phyloP scores from a whole-genome alignment of 1,139 yeast species.

The Diutina scorzettiae region DNA sequence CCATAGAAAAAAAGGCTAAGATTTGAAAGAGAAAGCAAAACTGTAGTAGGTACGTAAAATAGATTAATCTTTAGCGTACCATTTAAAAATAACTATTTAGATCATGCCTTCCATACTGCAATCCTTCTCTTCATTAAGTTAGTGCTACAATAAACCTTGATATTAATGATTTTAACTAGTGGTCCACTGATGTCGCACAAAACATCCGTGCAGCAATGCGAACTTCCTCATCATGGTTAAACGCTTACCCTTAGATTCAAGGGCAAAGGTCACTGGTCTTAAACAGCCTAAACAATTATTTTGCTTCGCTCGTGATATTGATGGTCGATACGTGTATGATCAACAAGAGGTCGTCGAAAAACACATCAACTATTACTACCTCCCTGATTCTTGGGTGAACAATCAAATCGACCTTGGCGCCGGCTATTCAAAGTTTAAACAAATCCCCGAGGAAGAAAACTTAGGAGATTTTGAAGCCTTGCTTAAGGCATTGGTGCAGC shows the following conservation, averaged over 20 bases:
- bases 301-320: conserved; percentile 43
- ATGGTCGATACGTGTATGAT: conserved; percentile 30
- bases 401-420: conserved; percentile 42
- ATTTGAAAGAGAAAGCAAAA: no score
- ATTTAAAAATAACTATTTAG: no score
- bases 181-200: no score
- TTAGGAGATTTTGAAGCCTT: conserved; percentile 47
- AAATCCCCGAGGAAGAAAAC: conserved; percentile 41
- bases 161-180: no score
- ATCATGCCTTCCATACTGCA: no score
- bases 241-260: conserved; percentile 28
- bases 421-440: conserved; percentile 50
- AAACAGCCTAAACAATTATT: conserved; percentile 68
- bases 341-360: conserved; percentile 34
- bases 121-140: no score
- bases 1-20: no score
- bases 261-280: conserved; percentile 42
- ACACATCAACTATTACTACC: conserved; percentile 51
- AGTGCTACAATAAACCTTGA: no score
- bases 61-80: no score
- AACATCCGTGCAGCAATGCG: no score
- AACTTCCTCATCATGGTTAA: conserved; percentile 3
- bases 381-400: conserved; percentile 57
- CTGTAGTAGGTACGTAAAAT: no score
- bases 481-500: conserved; percentile 38